Base-by-base conservation (phyloP, 306 rosid genomes). In the Pachyrhizus erosus region DNA sequence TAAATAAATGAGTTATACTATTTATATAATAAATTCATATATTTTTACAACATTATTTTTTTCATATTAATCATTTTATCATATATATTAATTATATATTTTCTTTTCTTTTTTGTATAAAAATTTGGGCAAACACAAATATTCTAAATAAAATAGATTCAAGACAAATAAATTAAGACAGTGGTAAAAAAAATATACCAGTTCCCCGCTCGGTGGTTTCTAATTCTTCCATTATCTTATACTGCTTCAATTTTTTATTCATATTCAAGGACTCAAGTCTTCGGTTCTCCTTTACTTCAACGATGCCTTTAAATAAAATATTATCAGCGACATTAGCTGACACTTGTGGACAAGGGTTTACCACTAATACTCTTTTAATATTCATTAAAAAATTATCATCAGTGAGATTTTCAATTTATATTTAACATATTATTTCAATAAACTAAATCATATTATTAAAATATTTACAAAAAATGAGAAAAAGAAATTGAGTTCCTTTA, bases 181-280 rank as follows among this genome's bases (percentile, higher is more conserved):
- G 51, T 5, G 43, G 55, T 54, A 27, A 71, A 72, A 72, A 29
- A 27, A 71, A 72, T 48, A 29, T 17, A 71, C 43, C 43, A 68
- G 49, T 18, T 13, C 14, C 67, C 1, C n/a, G 20, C 5, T 7
- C 23, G 43, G 75, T 48, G 11, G 37, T 73, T 51, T 73, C 77
- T 29, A 51, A 73, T 48, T 73, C 45, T 69, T 69, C 51, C 64
- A 29, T n/a, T 29, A 49, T 33, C 34, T 17, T 17, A 29, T 9
- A 11, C 24, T 18, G 51, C 4, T 74, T 74, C 34, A 12, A 5
- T 33, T 73, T 49, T 73, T 29, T 9, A 73, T 73, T 54, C 15
- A 74, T 18, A 68, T 20, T 74, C 0, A 52, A 54, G 66, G 66
- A 74, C 78, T 20, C 67, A 7, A 74, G 51, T 74, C 78, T 74